phyloP scores from a whole-genome alignment of 202 grass and related monocot species.

The Panicum hallii region DNA sequence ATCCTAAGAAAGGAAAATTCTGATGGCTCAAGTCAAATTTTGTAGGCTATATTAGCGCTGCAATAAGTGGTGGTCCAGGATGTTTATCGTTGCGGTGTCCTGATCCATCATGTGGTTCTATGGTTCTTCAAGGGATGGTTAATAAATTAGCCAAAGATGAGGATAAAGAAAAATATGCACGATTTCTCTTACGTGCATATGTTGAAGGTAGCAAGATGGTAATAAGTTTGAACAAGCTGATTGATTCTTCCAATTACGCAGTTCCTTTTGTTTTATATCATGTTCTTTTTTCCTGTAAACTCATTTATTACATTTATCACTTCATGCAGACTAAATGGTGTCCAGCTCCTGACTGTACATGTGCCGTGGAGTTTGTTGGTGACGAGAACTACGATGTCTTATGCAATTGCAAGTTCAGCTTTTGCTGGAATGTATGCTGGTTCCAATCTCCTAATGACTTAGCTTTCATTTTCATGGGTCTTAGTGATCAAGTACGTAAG shows the following conservation, averaged over 20 bases:
- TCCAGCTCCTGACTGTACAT: conserved; percentile 87
- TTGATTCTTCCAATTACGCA: not conserved
- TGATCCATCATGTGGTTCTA: conserved; percentile 81
- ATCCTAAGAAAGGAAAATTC: conserved; percentile 5
- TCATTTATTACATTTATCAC: conserved; percentile 9
- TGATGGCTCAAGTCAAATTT: conserved; percentile 39
- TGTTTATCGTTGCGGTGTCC: conserved; percentile 93
- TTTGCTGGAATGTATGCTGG: conserved; percentile 92
- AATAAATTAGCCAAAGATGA: conserved; percentile 69
- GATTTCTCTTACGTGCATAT: conserved; percentile 85
- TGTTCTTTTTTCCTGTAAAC: not conserved
- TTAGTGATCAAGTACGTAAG: not conserved
- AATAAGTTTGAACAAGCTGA: conserved; percentile 8
- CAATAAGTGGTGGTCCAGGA: conserved; percentile 78
- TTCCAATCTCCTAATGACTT: conserved; percentile 2
- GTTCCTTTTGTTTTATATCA: conserved; percentile 4
- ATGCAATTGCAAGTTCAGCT: conserved; percentile 74
- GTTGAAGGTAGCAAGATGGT: conserved; percentile 92
- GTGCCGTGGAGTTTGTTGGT: conserved; percentile 82
- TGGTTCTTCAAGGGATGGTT: conserved; percentile 71
- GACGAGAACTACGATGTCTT: conserved; percentile 79
- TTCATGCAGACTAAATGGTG: conserved; percentile 93
- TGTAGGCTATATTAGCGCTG: conserved; percentile 78
- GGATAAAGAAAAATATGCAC: conserved; percentile 72
- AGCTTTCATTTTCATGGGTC: not conserved